A percentile compares a stretch with the other conserved stretches of the same genome.
Evolutionary conservation across 352 stramenopile genomes (phyloP).

Genomic region (Phytopythium kandeliae): DNA sequence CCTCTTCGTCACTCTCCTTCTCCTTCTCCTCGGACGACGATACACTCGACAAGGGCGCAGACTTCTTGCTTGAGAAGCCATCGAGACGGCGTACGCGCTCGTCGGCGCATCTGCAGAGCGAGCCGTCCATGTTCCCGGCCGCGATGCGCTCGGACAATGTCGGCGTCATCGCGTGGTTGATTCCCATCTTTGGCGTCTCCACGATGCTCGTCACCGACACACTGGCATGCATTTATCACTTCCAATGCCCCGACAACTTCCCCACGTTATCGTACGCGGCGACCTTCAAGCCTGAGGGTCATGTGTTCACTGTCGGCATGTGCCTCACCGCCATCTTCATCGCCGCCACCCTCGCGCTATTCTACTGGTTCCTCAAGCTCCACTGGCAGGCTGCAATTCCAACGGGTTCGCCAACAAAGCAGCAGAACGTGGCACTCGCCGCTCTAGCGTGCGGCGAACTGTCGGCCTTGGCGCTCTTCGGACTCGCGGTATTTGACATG

Average conservation of each 20-base stretch:
- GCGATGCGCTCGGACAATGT: slow-evolving; percentile 40
- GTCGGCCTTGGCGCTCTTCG: slow-evolving; percentile 42
- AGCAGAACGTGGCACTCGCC: neutral
- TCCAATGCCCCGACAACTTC: slow-evolving; percentile 65
- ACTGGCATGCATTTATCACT: slow-evolving; percentile 66
- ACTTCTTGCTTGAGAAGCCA: slow-evolving; percentile 3
- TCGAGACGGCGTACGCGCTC: neutral
- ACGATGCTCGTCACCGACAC: slow-evolving; percentile 73
- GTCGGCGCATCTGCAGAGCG: neutral
- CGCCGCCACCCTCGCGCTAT: slow-evolving; percentile 41
- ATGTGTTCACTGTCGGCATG: slow-evolving; percentile 76
- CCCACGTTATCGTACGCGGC: slow-evolving; percentile 84
- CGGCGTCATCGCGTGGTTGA: slow-evolving; percentile 58
- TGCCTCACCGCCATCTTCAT: slow-evolving; percentile 74
- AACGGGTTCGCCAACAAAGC: neutral
- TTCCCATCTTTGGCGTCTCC: slow-evolving; percentile 60
- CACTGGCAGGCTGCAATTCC: slow-evolving; percentile 5
- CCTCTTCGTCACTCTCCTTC: slow-evolving; percentile 2
- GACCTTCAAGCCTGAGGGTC: slow-evolving; percentile 61
- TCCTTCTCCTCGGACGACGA: slow-evolving; percentile 3
- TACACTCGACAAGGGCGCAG: slow-evolving; percentile 3
- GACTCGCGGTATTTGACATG: slow-evolving; percentile 78
- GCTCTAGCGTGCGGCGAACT: slow-evolving; percentile 22
- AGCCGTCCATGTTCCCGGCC: slow-evolving; percentile 8
- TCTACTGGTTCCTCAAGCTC: slow-evolving; percentile 66